These are phyloP conservation scores for Mycena alexandri DNA, from an alignment of 768 basidiomycete species.

Conservation along the genomic window DNA sequence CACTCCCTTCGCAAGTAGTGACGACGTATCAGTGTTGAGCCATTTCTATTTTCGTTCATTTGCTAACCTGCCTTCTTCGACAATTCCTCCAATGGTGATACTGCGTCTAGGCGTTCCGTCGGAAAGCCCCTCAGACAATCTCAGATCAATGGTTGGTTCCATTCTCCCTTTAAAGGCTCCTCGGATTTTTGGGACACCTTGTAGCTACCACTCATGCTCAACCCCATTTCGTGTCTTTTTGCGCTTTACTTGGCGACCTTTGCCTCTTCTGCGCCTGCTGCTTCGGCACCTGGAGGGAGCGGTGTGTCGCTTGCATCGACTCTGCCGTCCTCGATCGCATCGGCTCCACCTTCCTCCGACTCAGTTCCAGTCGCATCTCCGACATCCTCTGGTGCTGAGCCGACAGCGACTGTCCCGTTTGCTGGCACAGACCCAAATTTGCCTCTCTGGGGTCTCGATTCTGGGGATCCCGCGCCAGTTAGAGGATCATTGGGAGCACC, in stretches of 20 bases:
- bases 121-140: neutral
- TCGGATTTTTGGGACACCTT: neutral
- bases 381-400: conserved; percentile 41
- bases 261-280: conserved; percentile 37
- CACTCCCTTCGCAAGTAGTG: neutral
- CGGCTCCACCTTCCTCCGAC: conserved; percentile 3
- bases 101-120: conserved; percentile 1
- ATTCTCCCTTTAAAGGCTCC: conserved; percentile 1
- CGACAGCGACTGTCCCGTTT: conserved; percentile 59
- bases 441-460: conserved; percentile 50
- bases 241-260: conserved; percentile 49
- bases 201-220: conserved; percentile 14
- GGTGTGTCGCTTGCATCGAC: conserved; percentile 34
- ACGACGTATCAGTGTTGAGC: neutral
- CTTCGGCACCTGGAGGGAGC: conserved; percentile 33
- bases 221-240: conserved; percentile 46
- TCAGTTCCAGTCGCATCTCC: conserved; percentile 26
- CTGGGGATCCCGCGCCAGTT: conserved; percentile 48
- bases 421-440: conserved; percentile 61
- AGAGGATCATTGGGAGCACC: conserved; percentile 56
- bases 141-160: neutral
- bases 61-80: neutral
- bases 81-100: conserved; percentile 7
- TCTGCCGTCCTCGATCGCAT: conserved; percentile 32
- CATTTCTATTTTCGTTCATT: neutral